phyloP scores from a whole-genome alignment of 768 basidiomycete species.

The Candolleomyces aberdarensis region DNA sequence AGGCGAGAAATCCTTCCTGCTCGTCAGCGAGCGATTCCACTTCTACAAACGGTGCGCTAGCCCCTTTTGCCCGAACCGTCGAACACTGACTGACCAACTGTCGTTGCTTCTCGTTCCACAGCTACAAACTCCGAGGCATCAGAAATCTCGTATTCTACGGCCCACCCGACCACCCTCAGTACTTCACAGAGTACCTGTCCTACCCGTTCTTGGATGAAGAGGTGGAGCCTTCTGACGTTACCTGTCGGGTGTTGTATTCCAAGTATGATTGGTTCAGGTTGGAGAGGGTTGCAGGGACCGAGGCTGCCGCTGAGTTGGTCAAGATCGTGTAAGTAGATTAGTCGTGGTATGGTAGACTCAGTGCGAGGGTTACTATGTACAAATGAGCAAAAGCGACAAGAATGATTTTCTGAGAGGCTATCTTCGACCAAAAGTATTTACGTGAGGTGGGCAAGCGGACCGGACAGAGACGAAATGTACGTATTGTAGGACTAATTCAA shows the following conservation, averaged over 20 bases:
- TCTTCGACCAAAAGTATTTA: no score
- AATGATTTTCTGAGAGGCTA: neutral
- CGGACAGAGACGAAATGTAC: no score
- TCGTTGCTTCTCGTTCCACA: conserved; percentile 20
- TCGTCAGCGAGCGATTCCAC: conserved; percentile 97
- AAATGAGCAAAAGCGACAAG: no score
- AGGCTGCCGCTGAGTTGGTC: conserved; percentile 40
- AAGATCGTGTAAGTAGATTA: conserved; percentile 19
- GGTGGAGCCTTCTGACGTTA: conserved; percentile 86
- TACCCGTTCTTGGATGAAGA: conserved; percentile 90
- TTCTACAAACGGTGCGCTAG: conserved; percentile 78
- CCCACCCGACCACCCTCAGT: conserved; percentile 86
- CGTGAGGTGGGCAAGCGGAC: no score
- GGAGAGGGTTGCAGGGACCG: conserved; percentile 77
- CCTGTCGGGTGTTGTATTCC: conserved; percentile 75
- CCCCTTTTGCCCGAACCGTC: neutral
- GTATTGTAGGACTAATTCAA: no score
- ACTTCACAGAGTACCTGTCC: conserved; percentile 86
- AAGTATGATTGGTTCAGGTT: conserved; percentile 87
- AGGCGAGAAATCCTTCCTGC: conserved; percentile 80
- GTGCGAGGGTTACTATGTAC: no score
- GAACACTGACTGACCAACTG: neutral
- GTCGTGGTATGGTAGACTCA: neutral
- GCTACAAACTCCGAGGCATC: conserved; percentile 91
- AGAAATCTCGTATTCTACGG: conserved; percentile 93